Percentiles rank a stretch among this genome's conserved stretches.
These are phyloP conservation scores for Polytolypa hystricis DNA, from an alignment of 2,329 filamentous ascomycete species.

Conservation along the genomic window DNA sequence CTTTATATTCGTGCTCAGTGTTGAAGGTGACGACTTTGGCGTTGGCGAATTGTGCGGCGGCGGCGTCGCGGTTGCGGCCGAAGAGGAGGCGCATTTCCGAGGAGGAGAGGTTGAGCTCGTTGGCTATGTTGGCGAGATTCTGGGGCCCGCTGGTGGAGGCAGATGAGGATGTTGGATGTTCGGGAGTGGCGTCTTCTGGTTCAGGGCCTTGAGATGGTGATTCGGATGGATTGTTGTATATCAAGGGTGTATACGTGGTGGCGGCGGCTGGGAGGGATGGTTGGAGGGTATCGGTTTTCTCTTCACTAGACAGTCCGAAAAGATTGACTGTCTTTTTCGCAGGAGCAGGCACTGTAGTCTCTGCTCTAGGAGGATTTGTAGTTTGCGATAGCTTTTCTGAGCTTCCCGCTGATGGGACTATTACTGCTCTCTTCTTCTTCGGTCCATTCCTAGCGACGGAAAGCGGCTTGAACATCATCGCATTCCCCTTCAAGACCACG, in stretches of 20 bases:
- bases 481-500: conserved; percentile 53
- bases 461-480: conserved; percentile 78
- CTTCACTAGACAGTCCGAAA: conserved; percentile 29
- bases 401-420: conserved; percentile 11
- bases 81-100: conserved; percentile 74
- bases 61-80: conserved; percentile 45
- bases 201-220: conserved; percentile 3
- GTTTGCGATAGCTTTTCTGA: conserved; percentile 11
- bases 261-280: conserved; percentile 6
- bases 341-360: conserved; percentile 11
- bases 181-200: conserved; percentile 1
- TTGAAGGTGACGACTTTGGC: conserved; percentile 76
- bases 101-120: conserved; percentile 67
- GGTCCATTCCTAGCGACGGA: conserved; percentile 67
- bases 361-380: conserved; percentile 6
- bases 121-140: conserved; percentile 59
- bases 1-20: conserved; percentile 73
- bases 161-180: conserved; percentile 6
- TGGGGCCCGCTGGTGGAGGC: conserved; percentile 23
- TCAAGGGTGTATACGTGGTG: conserved; percentile 28
- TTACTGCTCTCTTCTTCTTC: conserved; percentile 50
- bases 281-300: conserved; percentile 11
- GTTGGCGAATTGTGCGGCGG: conserved; percentile 34
- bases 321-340: conserved; percentile 34
- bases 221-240: conserved; percentile 24